A percentile compares a stretch with the other conserved stretches of the same genome.
These are phyloP conservation scores for Pouteria campechiana DNA, from an alignment of 179 eudicot genomes.

Conservation along the genomic window DNA sequence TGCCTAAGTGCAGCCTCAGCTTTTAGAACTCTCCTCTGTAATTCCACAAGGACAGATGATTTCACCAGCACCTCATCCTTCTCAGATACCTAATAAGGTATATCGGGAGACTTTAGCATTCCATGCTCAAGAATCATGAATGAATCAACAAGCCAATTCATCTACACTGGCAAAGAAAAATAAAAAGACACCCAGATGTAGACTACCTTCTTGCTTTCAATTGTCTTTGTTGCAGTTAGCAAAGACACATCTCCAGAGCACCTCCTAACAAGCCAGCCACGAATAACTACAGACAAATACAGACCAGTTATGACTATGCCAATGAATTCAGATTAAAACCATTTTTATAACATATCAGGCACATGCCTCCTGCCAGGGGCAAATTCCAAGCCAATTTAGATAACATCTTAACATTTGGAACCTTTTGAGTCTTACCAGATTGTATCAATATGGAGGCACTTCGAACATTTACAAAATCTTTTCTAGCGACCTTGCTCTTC, in stretches of 20 bases:
- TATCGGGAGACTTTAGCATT: background rate
- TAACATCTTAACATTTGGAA: background rate
- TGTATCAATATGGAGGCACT: constrained; percentile 61
- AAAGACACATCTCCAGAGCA: constrained; percentile 89
- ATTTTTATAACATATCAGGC: background rate
- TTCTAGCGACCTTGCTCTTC: constrained; percentile 38
- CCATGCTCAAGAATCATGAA: background rate
- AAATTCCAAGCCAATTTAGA: background rate
- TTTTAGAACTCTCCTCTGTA: constrained; percentile 81
- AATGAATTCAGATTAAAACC: no score
- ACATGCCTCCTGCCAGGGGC: no score
- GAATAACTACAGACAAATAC: constrained; percentile 41
- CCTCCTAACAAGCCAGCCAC: constrained; percentile 91
- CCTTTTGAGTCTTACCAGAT: constrained; percentile 39
- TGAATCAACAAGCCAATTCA: no score
- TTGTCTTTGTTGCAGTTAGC: no score
- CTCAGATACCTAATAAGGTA: constrained; percentile 60
- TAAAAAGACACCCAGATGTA: background rate
- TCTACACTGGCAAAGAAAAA: no score
- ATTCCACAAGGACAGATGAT: constrained; percentile 77
- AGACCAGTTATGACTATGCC: background rate
- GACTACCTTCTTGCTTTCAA: no score
- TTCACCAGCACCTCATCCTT: constrained; percentile 80
- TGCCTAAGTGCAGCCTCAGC: constrained; percentile 82
- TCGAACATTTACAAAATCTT: constrained; percentile 29